Percentiles rank a stretch among this genome's conserved stretches.
Conservation (phyloP, 495 filamentous ascomycete species). For the Trichoderma reesei region DNA sequence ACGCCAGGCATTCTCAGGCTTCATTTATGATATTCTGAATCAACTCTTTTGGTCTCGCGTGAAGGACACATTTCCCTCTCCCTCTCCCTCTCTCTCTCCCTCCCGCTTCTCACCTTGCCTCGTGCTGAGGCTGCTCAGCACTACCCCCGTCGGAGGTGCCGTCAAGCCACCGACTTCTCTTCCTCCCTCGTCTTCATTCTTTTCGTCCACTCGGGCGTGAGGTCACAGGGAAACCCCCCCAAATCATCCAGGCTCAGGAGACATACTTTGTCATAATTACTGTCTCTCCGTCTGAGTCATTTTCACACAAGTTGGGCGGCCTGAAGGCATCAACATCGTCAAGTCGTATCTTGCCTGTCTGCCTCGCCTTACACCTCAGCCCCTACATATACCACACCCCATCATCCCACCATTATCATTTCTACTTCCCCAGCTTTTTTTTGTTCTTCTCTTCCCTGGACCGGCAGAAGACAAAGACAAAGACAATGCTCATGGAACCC, state of each 20-base stretch:
- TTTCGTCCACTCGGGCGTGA: neutral
- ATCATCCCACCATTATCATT: neutral
- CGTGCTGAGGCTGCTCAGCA: conserved; percentile 3
- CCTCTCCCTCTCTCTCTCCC: too few species aligned
- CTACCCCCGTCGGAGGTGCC: neutral
- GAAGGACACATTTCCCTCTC: neutral
- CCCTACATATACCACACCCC: neutral
- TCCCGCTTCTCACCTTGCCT: too few species aligned
- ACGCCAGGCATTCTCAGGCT: neutral
- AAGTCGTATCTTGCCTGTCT: conserved; percentile 4
- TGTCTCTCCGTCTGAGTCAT: neutral
- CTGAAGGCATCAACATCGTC: neutral
- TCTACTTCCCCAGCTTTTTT: too few species aligned
- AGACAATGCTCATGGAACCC: conserved; percentile 9
- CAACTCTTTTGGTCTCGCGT: neutral
- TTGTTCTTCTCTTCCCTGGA: neutral
- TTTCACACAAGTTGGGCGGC: neutral
- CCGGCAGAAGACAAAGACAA: neutral
- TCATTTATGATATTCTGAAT: conserved; percentile 3
- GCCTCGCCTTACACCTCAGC: neutral
- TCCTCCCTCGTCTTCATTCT: neutral
- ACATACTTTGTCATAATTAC: neutral
- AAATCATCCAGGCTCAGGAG: neutral
- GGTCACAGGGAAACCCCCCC: neutral
- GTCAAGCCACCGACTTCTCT: neutral